Evolutionary conservation across 805 yeast species (phyloP).

Genomic region (Candida taoyuanica): DNA sequence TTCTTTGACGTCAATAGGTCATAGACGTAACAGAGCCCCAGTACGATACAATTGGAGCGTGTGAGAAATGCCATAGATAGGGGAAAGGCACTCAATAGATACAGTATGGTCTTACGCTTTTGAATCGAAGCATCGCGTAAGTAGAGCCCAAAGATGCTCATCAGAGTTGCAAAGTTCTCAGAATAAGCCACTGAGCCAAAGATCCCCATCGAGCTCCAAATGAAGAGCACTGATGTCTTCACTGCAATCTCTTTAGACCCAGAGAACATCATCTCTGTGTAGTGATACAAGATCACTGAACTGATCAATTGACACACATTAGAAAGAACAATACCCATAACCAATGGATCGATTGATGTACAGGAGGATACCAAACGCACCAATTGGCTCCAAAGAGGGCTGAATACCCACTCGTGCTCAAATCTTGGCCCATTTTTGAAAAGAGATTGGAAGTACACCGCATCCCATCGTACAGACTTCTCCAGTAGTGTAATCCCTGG

Average conservation of each 20-base stretch:
- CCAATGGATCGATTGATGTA: slow-evolving; percentile 30
- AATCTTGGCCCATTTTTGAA: slow-evolving; percentile 45
- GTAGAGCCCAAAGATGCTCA: slow-evolving; percentile 54
- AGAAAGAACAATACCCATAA: slow-evolving; percentile 44
- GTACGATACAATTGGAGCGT: slow-evolving; percentile 70
- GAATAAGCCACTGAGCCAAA: slow-evolving; percentile 72
- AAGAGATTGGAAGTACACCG: slow-evolving; percentile 65
- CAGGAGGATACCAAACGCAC: slow-evolving; percentile 26
- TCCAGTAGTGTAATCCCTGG: slow-evolving; percentile 22
- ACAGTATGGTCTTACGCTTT: background rate
- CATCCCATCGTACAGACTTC: slow-evolving; percentile 77
- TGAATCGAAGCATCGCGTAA: slow-evolving; percentile 28
- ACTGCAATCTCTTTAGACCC: slow-evolving; percentile 25
- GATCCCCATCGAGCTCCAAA: slow-evolving; percentile 75
- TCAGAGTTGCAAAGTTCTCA: slow-evolving; percentile 64
- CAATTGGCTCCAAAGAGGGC: slow-evolving; percentile 68
- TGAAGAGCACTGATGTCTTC: slow-evolving; percentile 41
- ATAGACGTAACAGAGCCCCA: slow-evolving; percentile 62
- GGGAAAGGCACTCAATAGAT: slow-evolving; percentile 27
- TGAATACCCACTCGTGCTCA: slow-evolving; percentile 90
- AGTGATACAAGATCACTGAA: slow-evolving; percentile 41
- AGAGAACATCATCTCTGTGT: slow-evolving; percentile 38
- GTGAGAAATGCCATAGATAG: slow-evolving; percentile 57
- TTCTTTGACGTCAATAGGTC: slow-evolving; percentile 40
- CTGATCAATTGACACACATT: slow-evolving; percentile 50